Percentiles rank a stretch among this genome's conserved stretches.
These are phyloP conservation scores for Hypericum perforatum DNA, from an alignment of 345 rosid genomes.

Conservation along the genomic window DNA sequence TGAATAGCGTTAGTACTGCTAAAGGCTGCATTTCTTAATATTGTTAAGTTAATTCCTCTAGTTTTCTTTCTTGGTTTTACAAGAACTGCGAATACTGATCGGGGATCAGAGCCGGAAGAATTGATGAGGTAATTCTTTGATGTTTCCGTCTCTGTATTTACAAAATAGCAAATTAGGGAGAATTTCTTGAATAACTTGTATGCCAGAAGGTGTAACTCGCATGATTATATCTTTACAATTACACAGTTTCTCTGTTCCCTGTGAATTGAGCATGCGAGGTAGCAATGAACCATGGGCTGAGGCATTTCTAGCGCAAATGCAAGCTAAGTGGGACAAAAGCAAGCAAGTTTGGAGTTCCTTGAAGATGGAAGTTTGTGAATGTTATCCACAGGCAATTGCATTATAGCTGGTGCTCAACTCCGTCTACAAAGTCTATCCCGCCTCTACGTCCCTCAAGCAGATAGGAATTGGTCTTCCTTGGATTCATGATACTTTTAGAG, in stretches of 20 bases:
- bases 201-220: not conserved
- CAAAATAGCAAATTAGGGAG: not conserved
- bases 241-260: constrained; percentile 81
- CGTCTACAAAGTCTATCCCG: too few relatives aligned
- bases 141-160: not conserved
- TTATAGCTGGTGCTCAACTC: constrained; percentile 21
- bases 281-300: constrained; percentile 69
- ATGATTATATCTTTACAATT: not conserved
- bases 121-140: constrained; percentile 50
- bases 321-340: constrained; percentile 48
- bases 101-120: constrained; percentile 47
- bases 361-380: constrained; percentile 65
- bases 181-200: not conserved
- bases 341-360: constrained; percentile 55
- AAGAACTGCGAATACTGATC: constrained; percentile 34
- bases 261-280: constrained; percentile 80
- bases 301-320: constrained; percentile 42
- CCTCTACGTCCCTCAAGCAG: too few relatives aligned
- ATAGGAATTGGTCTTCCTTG: too few relatives aligned
- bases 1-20: too few relatives aligned
- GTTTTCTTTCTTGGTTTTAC: constrained; percentile 8
- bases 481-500: too few relatives aligned
- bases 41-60: not conserved
- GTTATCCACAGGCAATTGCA: constrained; percentile 80
- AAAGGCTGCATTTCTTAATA: too few relatives aligned